Percentiles rank a stretch among this genome's conserved stretches.
These are phyloP conservation scores for Ceraceosorus guamensis DNA, from an alignment of 1,284 basidiomycete species.

Conservation along the genomic window DNA sequence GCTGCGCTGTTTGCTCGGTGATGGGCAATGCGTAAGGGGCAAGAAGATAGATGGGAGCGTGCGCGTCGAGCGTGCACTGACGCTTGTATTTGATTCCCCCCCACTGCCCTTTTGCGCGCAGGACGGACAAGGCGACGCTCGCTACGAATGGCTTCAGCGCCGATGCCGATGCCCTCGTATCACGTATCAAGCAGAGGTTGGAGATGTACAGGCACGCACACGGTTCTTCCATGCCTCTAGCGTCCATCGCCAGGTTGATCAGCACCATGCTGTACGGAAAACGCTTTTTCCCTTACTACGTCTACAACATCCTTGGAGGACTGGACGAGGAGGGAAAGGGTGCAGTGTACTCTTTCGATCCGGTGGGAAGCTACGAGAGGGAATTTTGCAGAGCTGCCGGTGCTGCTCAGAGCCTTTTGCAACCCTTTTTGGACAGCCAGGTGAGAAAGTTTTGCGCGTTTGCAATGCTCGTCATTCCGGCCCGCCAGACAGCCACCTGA, in stretches of 20 bases:
- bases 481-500: no score
- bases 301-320: conserved; percentile 48
- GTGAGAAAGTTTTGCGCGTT: conserved; percentile 2
- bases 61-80: background rate
- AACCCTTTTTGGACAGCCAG: conserved; percentile 47
- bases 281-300: conserved; percentile 49
- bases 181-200: conserved; percentile 35
- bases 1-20: no score
- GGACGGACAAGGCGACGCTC: conserved; percentile 42
- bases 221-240: conserved; percentile 42
- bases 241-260: conserved; percentile 45
- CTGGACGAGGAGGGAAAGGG: conserved; percentile 46
- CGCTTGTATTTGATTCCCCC: background rate
- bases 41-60: no score
- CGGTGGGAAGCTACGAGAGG: conserved; percentile 46
- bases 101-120: conserved; percentile 1
- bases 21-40: no score
- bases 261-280: conserved; percentile 46
- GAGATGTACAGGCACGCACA: conserved; percentile 46
- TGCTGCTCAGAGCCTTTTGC: conserved; percentile 43
- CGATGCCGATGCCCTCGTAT: conserved; percentile 45
- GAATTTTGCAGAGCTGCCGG: conserved; percentile 46
- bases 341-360: conserved; percentile 46
- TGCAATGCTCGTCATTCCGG: no score
- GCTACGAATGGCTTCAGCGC: conserved; percentile 46